Conservation (phyloP, 352 stramenopile species). For the Globisporangium barbulae region DNA sequence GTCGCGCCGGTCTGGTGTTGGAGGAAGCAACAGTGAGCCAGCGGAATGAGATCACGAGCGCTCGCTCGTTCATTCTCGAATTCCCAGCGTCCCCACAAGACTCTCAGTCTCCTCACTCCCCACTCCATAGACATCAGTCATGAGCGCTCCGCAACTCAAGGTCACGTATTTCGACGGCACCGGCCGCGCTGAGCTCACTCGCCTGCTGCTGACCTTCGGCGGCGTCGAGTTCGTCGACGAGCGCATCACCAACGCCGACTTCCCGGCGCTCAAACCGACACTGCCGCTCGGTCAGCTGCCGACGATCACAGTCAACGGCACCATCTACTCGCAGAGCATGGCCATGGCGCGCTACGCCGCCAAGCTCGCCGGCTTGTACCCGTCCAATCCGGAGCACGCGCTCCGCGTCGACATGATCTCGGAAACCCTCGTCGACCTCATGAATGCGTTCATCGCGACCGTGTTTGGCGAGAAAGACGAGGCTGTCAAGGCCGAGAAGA, state of each 20-base stretch:
- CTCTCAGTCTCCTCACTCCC: background rate
- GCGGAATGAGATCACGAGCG: background rate
- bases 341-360: slow-evolving; percentile 57
- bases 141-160: slow-evolving; percentile 32
- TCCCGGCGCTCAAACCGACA: slow-evolving; percentile 44
- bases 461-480: slow-evolving; percentile 31
- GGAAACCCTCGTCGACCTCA: slow-evolving; percentile 41
- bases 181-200: slow-evolving; percentile 56
- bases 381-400: slow-evolving; percentile 39
- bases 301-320: slow-evolving; percentile 43
- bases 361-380: slow-evolving; percentile 56
- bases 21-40: background rate
- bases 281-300: slow-evolving; percentile 55
- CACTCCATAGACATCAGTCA: background rate
- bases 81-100: background rate
- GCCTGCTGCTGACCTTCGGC: slow-evolving; percentile 47
- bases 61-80: background rate
- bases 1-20: background rate
- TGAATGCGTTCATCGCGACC: slow-evolving; percentile 34
- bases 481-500: slow-evolving; percentile 30
- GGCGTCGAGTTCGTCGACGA: slow-evolving; percentile 64
- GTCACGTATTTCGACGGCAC: slow-evolving; percentile 67
- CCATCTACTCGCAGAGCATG: slow-evolving; percentile 52
- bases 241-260: slow-evolving; percentile 39
- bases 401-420: slow-evolving; percentile 55